Percentiles rank a stretch among this genome's conserved stretches.
Conservation (phyloP, 257 asterid genomes). For the Solanum ossicruentum region DNA sequence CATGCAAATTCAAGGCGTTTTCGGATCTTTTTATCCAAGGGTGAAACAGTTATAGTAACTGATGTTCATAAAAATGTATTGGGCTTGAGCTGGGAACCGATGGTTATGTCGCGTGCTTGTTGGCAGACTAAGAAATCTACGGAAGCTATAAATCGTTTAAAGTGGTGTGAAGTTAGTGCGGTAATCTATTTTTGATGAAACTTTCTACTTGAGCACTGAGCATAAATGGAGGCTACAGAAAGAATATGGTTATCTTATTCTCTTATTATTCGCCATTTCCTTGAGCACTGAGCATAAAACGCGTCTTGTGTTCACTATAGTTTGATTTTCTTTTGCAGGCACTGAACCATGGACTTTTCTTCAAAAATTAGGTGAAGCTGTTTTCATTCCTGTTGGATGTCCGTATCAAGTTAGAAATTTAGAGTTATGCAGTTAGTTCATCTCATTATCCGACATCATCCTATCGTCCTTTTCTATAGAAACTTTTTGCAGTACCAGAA, state of each 20-base stretch:
- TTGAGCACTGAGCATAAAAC: not conserved
- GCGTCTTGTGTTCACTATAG: not conserved
- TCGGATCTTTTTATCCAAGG: constrained; percentile 62
- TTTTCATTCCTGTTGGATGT: too few species aligned
- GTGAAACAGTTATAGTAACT: constrained; percentile 81
- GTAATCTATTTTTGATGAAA: not conserved
- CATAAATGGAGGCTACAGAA: constrained; percentile 29
- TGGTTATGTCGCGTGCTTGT: constrained; percentile 97
- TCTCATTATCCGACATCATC: too few species aligned
- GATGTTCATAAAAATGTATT: constrained; percentile 50
- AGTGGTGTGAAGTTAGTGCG: constrained; percentile 36
- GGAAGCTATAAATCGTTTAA: constrained; percentile 53
- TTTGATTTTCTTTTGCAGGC: constrained; percentile 11
- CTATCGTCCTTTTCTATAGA: not conserved
- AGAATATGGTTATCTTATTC: constrained; percentile 22
- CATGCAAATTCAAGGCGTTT: constrained; percentile 54
- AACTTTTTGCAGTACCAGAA: too few species aligned
- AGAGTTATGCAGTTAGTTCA: too few species aligned
- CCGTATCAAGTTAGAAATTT: too few species aligned
- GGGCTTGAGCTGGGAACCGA: constrained; percentile 98
- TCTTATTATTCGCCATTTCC: not conserved
- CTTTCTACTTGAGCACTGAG: constrained; percentile 52
- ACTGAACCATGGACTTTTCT: not conserved
- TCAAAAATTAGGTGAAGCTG: too few species aligned
- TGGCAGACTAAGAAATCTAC: constrained; percentile 47